Percentiles rank a stretch among this genome's conserved stretches.
phyloP scores from a whole-genome alignment of 106 monocot genomes.

The Vanilla planifolia region DNA sequence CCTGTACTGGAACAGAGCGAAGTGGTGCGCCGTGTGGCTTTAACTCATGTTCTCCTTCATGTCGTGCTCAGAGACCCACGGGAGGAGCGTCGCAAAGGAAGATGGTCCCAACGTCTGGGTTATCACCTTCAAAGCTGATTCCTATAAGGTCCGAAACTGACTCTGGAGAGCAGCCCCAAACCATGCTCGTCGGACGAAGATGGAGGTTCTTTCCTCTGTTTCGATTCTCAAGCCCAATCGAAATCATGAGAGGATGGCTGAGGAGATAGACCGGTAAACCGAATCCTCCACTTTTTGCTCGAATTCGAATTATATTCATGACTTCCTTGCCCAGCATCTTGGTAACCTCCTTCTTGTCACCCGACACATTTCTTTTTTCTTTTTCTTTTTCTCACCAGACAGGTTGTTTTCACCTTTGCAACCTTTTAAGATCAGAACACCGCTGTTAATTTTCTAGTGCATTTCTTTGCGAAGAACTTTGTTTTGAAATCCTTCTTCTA shows the following conservation, averaged over 20 bases:
- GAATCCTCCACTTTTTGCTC: conserved; percentile 54
- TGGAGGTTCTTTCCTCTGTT: conserved; percentile 82
- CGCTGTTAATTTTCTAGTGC: conserved; percentile 32
- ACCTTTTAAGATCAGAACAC: conserved; percentile 58
- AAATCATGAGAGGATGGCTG: conserved; percentile 50
- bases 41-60: conserved; percentile 62
- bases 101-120: conserved; percentile 34
- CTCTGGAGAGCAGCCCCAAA: conserved; percentile 88
- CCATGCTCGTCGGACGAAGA: conserved; percentile 56
- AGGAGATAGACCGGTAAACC: conserved; percentile 61
- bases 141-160: conserved; percentile 35
- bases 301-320: conserved; percentile 28
- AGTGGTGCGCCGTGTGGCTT: conserved; percentile 37
- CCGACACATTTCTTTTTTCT: conserved; percentile 65
- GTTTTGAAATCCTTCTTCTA: conserved; percentile 74
- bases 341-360: conserved; percentile 36
- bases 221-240: conserved; percentile 61
- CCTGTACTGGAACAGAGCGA: conserved; percentile 40
- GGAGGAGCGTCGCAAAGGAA: conserved; percentile 19
- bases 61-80: conserved; percentile 53
- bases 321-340: conserved; percentile 11
- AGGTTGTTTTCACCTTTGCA: conserved; percentile 52
- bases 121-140: conserved; percentile 39
- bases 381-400: conserved; percentile 8
- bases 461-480: conserved; percentile 70